These are phyloP conservation scores for Plasmodium knowlesi DNA, from an alignment of 169 alveolate genomes.

Conservation along the genomic window DNA sequence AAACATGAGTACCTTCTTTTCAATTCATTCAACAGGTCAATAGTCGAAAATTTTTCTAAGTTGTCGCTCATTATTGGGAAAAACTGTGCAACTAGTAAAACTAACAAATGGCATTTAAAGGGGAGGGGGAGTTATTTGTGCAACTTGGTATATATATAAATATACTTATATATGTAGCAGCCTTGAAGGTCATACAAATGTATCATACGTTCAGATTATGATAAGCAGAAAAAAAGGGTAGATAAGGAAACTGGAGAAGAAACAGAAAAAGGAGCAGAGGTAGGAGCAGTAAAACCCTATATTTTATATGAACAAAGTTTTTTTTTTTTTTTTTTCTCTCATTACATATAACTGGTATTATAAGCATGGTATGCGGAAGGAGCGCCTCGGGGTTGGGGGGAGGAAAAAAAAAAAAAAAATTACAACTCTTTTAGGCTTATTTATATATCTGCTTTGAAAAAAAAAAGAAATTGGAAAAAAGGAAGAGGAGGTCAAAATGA, in stretches of 20 bases:
- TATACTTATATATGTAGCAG: constrained; percentile 10
- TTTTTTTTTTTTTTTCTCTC: not conserved
- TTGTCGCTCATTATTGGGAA: constrained; percentile 43
- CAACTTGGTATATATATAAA: not conserved
- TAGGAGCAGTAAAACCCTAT: not conserved
- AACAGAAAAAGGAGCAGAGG: not conserved
- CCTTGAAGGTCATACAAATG: not conserved
- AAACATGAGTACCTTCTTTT: constrained; percentile 83
- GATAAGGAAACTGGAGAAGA: not conserved
- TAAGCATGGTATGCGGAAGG: not conserved
- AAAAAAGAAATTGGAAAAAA: not conserved
- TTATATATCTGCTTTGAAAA: not conserved
- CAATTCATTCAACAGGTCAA: constrained; percentile 79
- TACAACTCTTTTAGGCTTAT: not conserved
- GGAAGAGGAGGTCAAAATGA: not conserved
- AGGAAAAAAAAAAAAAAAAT: not conserved
- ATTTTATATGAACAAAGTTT: not conserved
- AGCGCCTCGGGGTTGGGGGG: not conserved
- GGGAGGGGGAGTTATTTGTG: not conserved
- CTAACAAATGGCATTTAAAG: constrained; percentile 35
- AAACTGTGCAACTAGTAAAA: constrained; percentile 10
- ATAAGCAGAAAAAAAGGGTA: not conserved
- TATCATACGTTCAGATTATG: not conserved
- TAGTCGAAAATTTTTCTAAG: constrained; percentile 79
- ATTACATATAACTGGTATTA: not conserved